phyloP scores from a whole-genome alignment of 495 filamentous ascomycete genomes.

The Penicillium cinerascens region DNA sequence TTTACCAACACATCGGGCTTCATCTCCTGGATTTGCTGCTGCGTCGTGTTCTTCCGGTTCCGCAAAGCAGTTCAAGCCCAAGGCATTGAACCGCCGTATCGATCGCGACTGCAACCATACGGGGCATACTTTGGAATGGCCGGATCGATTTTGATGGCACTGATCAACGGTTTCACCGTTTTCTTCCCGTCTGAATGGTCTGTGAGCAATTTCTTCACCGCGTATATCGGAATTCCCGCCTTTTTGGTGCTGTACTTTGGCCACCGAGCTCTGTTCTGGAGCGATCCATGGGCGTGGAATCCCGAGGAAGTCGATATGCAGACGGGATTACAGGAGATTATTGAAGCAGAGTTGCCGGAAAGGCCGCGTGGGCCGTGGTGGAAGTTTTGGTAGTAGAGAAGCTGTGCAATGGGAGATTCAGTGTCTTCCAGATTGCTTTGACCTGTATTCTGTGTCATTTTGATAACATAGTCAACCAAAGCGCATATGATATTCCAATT shows the following conservation, averaged over 20 bases:
- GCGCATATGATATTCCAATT: too few species aligned
- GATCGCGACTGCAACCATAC: constrained; percentile 50
- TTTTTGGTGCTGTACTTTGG: constrained; percentile 55
- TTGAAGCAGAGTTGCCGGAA: constrained; percentile 48
- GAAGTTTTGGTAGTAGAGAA: constrained; percentile 18
- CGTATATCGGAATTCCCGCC: constrained; percentile 61
- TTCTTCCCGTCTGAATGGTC: constrained; percentile 57
- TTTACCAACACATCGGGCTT: constrained; percentile 58
- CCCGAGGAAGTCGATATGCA: constrained; percentile 55
- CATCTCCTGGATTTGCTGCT: constrained; percentile 60
- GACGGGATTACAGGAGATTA: constrained; percentile 50
- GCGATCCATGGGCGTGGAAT: constrained; percentile 51
- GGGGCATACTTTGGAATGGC: constrained; percentile 47
- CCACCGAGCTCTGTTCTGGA: constrained; percentile 43
- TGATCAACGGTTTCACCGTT: constrained; percentile 62
- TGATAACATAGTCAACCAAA: too few species aligned
- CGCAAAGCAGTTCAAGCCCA: constrained; percentile 50
- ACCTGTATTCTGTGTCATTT: not conserved
- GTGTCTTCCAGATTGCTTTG: not conserved
- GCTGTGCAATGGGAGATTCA: not conserved
- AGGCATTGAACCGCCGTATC: constrained; percentile 52
- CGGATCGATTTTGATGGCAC: constrained; percentile 46
- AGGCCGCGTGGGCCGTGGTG: constrained; percentile 30
- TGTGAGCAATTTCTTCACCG: constrained; percentile 53
- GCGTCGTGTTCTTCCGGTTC: constrained; percentile 59